phyloP scores from a whole-genome alignment of 228 moss, liverwort and hornwort species.

The Sphagnum magellanicum region DNA sequence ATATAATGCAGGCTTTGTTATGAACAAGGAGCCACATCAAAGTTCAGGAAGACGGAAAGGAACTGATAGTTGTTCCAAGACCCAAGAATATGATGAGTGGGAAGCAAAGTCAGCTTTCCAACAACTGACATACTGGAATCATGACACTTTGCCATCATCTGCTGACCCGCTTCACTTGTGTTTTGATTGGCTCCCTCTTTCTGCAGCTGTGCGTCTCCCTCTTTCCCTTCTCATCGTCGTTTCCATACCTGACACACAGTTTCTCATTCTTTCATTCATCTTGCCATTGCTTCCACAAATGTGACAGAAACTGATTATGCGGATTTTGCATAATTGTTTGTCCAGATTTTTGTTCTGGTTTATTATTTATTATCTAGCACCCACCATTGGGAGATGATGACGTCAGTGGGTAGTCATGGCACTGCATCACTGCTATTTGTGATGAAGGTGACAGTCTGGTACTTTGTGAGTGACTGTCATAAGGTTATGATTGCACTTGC shows the following conservation, averaged over 20 bases:
- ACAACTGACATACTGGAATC: slow-evolving; percentile 47
- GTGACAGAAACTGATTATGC: background rate
- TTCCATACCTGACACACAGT: background rate
- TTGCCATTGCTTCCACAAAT: background rate
- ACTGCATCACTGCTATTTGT: too few relatives aligned
- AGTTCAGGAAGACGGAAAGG: slow-evolving; percentile 14
- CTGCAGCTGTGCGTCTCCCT: slow-evolving; percentile 40
- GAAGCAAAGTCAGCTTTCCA: slow-evolving; percentile 35
- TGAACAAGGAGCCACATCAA: slow-evolving; percentile 25
- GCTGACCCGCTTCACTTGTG: slow-evolving; percentile 42
- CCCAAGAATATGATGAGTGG: slow-evolving; percentile 41
- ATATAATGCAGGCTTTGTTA: slow-evolving; percentile 26
- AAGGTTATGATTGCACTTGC: too few relatives aligned
- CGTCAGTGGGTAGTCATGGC: background rate
- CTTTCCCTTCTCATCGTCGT: background rate
- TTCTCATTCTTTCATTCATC: too few relatives aligned
- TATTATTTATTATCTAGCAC: background rate
- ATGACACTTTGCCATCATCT: slow-evolving; percentile 45
- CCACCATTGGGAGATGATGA: background rate
- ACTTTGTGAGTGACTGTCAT: too few relatives aligned
- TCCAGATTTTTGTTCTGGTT: background rate
- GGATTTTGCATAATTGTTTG: background rate
- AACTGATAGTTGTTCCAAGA: slow-evolving; percentile 13
- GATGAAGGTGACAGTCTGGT: too few relatives aligned
- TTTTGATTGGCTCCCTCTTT: slow-evolving; percentile 55